These are phyloP conservation scores for Wickerhamiella spandovensis DNA, from an alignment of 805 yeast genomes.

Conservation along the genomic window DNA sequence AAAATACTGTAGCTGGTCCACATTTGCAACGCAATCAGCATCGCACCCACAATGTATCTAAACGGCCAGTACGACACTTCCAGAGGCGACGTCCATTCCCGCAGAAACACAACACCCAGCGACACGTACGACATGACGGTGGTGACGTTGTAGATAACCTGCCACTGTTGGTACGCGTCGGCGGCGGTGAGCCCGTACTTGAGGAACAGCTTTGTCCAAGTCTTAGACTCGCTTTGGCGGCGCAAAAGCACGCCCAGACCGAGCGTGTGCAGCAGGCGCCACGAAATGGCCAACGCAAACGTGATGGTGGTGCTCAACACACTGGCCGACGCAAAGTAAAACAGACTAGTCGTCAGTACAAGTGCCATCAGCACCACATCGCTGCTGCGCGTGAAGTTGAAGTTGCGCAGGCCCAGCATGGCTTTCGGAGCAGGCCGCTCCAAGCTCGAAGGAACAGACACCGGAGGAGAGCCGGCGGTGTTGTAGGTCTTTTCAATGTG, in stretches of 20 bases:
- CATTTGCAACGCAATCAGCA: slow-evolving; percentile 44
- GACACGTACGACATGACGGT: slow-evolving; percentile 47
- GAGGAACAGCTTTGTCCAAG: slow-evolving; percentile 52
- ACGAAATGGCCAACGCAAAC: slow-evolving; percentile 29
- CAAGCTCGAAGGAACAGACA: not conserved
- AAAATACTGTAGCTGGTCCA: slow-evolving; percentile 61
- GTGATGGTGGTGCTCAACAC: slow-evolving; percentile 10
- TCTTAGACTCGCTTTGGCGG: slow-evolving; percentile 45
- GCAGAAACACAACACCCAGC: slow-evolving; percentile 26
- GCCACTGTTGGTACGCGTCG: slow-evolving; percentile 63
- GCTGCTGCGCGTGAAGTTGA: slow-evolving; percentile 48
- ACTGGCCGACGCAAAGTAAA: slow-evolving; percentile 19
- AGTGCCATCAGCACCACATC: slow-evolving; percentile 32
- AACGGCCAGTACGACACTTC: slow-evolving; percentile 29
- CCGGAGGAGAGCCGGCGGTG: not conserved
- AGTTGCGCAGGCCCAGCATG: slow-evolving; percentile 48
- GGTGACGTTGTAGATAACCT: slow-evolving; percentile 42
- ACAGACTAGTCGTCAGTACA: slow-evolving; percentile 23
- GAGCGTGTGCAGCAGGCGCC: slow-evolving; percentile 39
- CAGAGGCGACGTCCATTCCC: slow-evolving; percentile 19
- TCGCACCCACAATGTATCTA: slow-evolving; percentile 44
- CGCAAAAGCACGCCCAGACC: slow-evolving; percentile 39
- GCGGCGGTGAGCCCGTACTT: slow-evolving; percentile 51
- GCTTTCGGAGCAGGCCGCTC: slow-evolving; percentile 11
- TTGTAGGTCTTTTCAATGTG: slow-evolving; percentile 65